These are phyloP conservation scores for Solanum pimpinellifolium DNA, from an alignment of 257 asterid genomes.

Conservation along the genomic window DNA sequence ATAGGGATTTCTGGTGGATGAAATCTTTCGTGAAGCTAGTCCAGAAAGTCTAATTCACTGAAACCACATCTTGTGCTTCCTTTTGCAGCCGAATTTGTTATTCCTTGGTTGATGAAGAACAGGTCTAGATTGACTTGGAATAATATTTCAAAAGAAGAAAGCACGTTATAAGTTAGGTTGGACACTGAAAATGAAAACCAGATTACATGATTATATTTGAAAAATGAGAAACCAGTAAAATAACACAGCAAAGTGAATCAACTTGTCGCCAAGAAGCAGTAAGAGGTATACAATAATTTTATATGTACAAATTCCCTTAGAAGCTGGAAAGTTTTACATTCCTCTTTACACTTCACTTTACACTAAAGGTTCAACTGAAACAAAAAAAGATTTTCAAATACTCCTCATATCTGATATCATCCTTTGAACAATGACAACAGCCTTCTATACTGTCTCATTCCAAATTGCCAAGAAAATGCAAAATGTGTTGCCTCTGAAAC, in stretches of 20 bases:
- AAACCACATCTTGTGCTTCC: not conserved
- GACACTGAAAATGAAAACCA: not conserved
- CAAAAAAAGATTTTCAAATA: not conserved
- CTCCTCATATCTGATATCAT: not conserved
- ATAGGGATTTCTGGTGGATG: not conserved
- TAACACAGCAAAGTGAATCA: not conserved
- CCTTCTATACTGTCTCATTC: not conserved
- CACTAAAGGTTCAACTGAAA: not conserved
- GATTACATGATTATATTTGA: not conserved
- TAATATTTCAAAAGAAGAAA: not conserved
- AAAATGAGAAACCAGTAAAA: not conserved
- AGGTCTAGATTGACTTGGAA: not conserved
- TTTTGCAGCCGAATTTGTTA: not conserved
- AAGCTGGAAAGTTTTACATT: not conserved
- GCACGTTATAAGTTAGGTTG: not conserved
- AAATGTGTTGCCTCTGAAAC: not conserved
- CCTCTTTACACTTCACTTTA: not conserved
- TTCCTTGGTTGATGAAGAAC: not conserved
- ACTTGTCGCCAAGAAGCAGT: not conserved
- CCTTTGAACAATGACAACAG: not conserved
- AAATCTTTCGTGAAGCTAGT: not conserved
- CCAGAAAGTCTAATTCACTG: not conserved
- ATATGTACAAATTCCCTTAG: not conserved
- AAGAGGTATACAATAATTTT: not conserved
- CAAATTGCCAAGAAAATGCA: not conserved